A percentile compares a stretch with the other conserved stretches of the same genome.
phyloP scores from a whole-genome alignment of 441 rosid species.

The Erodium texanum region DNA sequence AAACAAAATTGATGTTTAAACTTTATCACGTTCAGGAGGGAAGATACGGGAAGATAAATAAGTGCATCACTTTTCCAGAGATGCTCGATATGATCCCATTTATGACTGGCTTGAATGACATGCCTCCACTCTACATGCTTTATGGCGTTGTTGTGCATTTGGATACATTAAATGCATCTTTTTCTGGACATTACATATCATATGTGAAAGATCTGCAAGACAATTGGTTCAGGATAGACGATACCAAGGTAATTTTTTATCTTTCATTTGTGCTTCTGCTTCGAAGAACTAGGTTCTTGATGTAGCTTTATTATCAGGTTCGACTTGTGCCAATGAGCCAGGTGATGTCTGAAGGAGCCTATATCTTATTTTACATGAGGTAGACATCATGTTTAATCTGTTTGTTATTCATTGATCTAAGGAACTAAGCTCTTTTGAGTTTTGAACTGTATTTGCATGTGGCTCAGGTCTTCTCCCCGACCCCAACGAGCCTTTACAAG shows the following conservation, averaged over 20 bases:
- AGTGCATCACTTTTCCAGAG: slow-evolving; percentile 70
- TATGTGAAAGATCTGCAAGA: slow-evolving; percentile 67
- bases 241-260: slow-evolving; percentile 61
- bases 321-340: slow-evolving; percentile 60
- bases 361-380: slow-evolving; percentile 81
- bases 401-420: background rate
- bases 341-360: slow-evolving; percentile 93
- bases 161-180: slow-evolving; percentile 77
- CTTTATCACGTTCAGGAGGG: slow-evolving; percentile 44
- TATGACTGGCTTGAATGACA: slow-evolving; percentile 61
- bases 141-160: slow-evolving; percentile 79
- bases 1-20: too few species aligned
- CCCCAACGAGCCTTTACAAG: slow-evolving; percentile 31
- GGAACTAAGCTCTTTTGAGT: background rate
- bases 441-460: background rate
- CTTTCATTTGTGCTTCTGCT: background rate
- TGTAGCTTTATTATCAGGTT: slow-evolving; percentile 28
- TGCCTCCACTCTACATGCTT: slow-evolving; percentile 69
- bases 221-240: slow-evolving; percentile 76
- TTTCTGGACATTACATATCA: slow-evolving; percentile 76
- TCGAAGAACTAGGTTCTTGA: background rate
- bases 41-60: slow-evolving; percentile 68
- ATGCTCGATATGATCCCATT: slow-evolving; percentile 78
- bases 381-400: slow-evolving; percentile 14
- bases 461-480: slow-evolving; percentile 59